phyloP scores from a whole-genome alignment of 352 stramenopile genomes.

The Globisporangium acanthophoron region DNA sequence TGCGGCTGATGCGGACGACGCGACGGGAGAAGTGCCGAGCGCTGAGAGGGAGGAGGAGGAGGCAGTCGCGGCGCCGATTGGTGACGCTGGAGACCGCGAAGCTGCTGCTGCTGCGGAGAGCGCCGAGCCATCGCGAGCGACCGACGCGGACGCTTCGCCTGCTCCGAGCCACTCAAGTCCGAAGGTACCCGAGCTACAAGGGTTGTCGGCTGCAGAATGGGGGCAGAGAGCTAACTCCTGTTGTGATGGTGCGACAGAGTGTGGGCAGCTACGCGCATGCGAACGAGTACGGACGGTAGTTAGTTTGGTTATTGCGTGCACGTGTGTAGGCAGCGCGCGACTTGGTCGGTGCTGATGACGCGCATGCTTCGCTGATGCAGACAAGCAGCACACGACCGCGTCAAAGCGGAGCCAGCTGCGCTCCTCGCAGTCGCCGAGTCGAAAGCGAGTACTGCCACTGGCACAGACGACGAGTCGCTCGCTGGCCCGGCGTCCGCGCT shows the following conservation, averaged over 20 bases:
- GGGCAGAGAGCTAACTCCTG: neutral
- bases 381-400: neutral
- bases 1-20: slow-evolving; percentile 8
- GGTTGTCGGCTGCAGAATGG: neutral
- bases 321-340: neutral
- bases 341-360: too few species aligned
- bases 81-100: neutral
- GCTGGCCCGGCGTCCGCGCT: neutral
- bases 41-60: too few species aligned
- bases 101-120: slow-evolving; percentile 41
- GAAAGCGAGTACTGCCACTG: neutral
- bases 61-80: too few species aligned
- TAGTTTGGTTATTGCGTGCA: neutral
- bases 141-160: neutral
- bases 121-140: slow-evolving; percentile 30
- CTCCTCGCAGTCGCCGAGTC: neutral
- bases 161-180: neutral
- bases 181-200: neutral
- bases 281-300: neutral
- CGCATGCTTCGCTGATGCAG: neutral
- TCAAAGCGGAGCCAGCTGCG: neutral
- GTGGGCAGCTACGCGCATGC: neutral
- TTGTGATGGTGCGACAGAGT: neutral
- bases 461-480: neutral
- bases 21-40: slow-evolving; percentile 14